Conservation (phyloP, 768 basidiomycete genomes). For the Tylopilus vinaceipallidus region DNA sequence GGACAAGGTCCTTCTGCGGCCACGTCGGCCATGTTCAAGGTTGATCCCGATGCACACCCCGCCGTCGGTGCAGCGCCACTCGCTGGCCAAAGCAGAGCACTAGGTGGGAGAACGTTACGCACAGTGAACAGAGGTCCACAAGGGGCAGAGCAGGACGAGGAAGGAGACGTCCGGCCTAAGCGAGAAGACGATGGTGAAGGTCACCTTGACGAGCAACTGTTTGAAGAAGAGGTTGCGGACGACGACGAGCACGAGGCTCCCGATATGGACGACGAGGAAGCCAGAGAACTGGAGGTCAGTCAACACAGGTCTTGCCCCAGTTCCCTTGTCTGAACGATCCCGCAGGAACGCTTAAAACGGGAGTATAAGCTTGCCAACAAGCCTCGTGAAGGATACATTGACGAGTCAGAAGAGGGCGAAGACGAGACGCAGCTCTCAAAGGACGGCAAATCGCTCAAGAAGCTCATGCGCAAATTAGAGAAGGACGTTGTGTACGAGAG, state of each 20-base stretch:
- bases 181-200: slow-evolving; percentile 73
- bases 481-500: slow-evolving; percentile 80
- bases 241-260: slow-evolving; percentile 79
- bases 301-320: neutral
- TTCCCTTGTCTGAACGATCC: neutral
- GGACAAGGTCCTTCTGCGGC: slow-evolving; percentile 60
- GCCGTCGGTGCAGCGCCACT: slow-evolving; percentile 42
- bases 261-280: slow-evolving; percentile 80
- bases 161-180: slow-evolving; percentile 52
- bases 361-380: slow-evolving; percentile 81
- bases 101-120: slow-evolving; percentile 64
- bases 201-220: slow-evolving; percentile 78
- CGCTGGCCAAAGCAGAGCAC: slow-evolving; percentile 57
- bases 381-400: slow-evolving; percentile 62
- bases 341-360: slow-evolving; percentile 78
- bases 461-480: slow-evolving; percentile 80
- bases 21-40: slow-evolving; percentile 68
- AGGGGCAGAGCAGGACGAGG: slow-evolving; percentile 65
- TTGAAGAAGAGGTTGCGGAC: slow-evolving; percentile 83
- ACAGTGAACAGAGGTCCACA: slow-evolving; percentile 66
- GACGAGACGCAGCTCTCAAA: slow-evolving; percentile 58
- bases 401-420: slow-evolving; percentile 74
- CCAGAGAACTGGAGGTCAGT: slow-evolving; percentile 75
- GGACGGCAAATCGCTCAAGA: slow-evolving; percentile 80
- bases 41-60: slow-evolving; percentile 51